Base-by-base conservation (phyloP, 805 yeast genomes). In the Vanderwaltozyma verrucispora region DNA sequence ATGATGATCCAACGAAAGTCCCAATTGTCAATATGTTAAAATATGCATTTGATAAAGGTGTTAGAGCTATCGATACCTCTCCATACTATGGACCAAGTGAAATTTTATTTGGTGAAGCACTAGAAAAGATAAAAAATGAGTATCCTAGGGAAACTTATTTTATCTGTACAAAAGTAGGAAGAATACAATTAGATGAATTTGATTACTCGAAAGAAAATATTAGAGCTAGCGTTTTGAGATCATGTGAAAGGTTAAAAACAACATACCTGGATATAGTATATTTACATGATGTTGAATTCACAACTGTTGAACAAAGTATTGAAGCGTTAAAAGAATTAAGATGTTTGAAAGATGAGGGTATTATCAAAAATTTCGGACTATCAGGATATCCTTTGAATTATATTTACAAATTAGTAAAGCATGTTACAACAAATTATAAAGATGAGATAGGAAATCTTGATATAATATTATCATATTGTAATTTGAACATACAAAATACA, bases 11-110 rank as follows among this genome's bases (percentile, higher is more conserved):
- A 1, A 64, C 66, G 26, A 50, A 62, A 1, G 47, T 84, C 30
- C 80, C 85, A 1, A 68, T 77, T 10, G 64, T 60, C 10, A 75
- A 72, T 0, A 71, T 88, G 35, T 47, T 88, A 16, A 53, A 63
- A 33, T 49, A 56, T 12, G 92, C 88, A 0, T 78, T 88, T 49
- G 60, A 64, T 16, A 53, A 66, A 19, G 96, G 96, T 0, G 64
- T 85, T 42, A 71, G 68, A 32, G 92, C 94, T 2, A 66, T 88
- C 27, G 96, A 88, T 53, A 86, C 96, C 0, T 83, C 96, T 0
- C 96, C 96, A 3, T 87, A 84, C 61, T 88, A 88, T 54, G 96
- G 96, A 0, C 85, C 85, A 0, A 82, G 94, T 5, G 97, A 88
- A 52, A 67, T 60, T 15, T 45, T 88, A 12, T 54, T 84, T 5